Evolutionary conservation across 2,329 filamentous ascomycete genomes (phyloP).

Genomic region (Microcyclospora tardicrescens): DNA sequence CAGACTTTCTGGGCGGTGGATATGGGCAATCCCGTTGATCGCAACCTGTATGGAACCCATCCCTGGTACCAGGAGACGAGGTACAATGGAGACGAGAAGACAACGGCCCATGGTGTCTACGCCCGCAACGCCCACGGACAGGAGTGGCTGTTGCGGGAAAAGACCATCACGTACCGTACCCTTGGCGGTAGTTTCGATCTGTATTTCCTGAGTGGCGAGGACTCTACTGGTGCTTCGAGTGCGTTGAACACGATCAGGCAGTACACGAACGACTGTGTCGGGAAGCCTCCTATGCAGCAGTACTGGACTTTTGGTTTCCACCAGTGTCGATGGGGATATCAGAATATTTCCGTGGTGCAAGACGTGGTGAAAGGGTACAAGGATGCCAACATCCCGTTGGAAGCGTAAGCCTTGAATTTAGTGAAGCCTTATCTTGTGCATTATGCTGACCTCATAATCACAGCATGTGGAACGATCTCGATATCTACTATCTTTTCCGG

Average conservation of each 20-base stretch:
- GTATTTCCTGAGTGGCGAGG: conserved; percentile 49
- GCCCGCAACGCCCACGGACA: conserved; percentile 22
- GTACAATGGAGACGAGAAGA: conserved; percentile 10
- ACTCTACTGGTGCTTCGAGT: conserved; percentile 48
- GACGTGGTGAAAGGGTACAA: conserved; percentile 40
- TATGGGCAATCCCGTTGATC: background rate
- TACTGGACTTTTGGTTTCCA: conserved; percentile 76
- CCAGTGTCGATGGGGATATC: conserved; percentile 72
- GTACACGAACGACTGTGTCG: conserved; percentile 54
- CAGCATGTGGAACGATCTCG: conserved; percentile 32
- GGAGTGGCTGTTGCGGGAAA: conserved; percentile 19
- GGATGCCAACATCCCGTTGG: conserved; percentile 35
- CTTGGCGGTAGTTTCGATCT: conserved; percentile 27
- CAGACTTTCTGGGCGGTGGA: conserved; percentile 17
- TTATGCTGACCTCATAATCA: too few species aligned
- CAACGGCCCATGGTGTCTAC: conserved; percentile 21
- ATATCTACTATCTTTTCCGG: conserved; percentile 42
- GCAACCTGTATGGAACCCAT: conserved; percentile 7
- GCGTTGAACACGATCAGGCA: conserved; percentile 53
- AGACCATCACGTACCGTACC: conserved; percentile 18
- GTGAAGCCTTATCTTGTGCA: too few species aligned
- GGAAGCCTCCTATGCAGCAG: conserved; percentile 63
- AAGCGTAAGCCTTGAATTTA: too few species aligned
- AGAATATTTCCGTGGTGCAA: conserved; percentile 53
- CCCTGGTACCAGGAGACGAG: conserved; percentile 23